Conservation (phyloP, 768 basidiomycete genomes). For the Aureoboletus auriporus region DNA sequence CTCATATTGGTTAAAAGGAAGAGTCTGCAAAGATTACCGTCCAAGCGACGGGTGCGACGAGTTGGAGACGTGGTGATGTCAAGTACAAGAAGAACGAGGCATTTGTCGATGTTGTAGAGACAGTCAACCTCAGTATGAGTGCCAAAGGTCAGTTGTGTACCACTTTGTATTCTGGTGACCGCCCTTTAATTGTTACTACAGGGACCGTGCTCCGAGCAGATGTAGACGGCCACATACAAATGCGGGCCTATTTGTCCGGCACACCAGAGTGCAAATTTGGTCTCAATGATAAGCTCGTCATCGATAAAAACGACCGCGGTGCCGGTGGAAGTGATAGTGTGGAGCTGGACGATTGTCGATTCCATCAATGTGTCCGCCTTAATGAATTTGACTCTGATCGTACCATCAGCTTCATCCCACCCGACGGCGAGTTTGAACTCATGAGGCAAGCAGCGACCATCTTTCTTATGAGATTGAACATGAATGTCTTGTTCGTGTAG, state of each 20-base stretch:
- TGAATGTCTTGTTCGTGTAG: conserved; percentile 36
- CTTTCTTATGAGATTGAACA: background rate
- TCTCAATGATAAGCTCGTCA: conserved; percentile 95
- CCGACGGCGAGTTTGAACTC: conserved; percentile 97
- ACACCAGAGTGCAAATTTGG: conserved; percentile 99
- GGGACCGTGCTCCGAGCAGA: conserved; percentile 92
- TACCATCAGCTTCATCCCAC: conserved; percentile 95
- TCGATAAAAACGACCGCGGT: conserved; percentile 72
- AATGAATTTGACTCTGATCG: conserved; percentile 92
- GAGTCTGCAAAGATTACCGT: conserved; percentile 96
- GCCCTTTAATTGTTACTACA: conserved; percentile 27
- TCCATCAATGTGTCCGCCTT: conserved; percentile 96
- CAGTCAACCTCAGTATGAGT: conserved; percentile 94
- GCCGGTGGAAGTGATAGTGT: conserved; percentile 66
- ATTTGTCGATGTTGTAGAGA: conserved; percentile 99
- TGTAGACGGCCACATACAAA: conserved; percentile 95
- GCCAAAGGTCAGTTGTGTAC: conserved; percentile 60
- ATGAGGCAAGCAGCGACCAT: conserved; percentile 65
- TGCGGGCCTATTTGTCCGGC: conserved; percentile 95
- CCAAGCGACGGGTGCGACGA: conserved; percentile 95
- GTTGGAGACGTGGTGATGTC: conserved; percentile 93
- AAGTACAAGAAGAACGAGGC: conserved; percentile 99
- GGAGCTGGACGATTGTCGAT: conserved; percentile 95
- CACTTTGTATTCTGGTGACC: background rate
- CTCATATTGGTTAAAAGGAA: conserved; percentile 51